Percentiles rank a stretch among this genome's conserved stretches.
These are phyloP conservation scores for Nissolia schottii DNA, from an alignment of 306 rosid genomes.

Conservation along the genomic window DNA sequence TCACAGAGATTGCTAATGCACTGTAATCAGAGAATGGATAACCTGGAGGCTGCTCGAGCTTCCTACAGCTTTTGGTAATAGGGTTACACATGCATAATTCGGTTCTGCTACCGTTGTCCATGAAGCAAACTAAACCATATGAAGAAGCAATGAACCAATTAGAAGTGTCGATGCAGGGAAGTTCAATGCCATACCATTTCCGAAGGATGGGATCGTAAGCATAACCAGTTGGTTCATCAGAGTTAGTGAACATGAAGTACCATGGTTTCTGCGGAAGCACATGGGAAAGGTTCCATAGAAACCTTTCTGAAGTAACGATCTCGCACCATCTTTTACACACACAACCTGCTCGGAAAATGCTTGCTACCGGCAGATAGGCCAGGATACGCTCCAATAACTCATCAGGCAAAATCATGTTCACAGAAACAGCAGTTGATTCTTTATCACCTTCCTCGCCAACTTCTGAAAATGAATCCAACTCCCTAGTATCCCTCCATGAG, in stretches of 20 bases:
- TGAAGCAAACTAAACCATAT: slow-evolving; percentile 77
- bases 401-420: slow-evolving; percentile 68
- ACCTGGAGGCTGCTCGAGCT: slow-evolving; percentile 73
- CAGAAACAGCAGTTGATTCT: slow-evolving; percentile 49
- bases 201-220: slow-evolving; percentile 74
- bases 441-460: slow-evolving; percentile 53
- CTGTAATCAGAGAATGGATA: slow-evolving; percentile 63
- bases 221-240: slow-evolving; percentile 66
- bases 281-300: slow-evolving; percentile 58
- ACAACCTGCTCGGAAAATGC: slow-evolving; percentile 77
- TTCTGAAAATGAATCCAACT: slow-evolving; percentile 51
- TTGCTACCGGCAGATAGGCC: slow-evolving; percentile 74
- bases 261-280: slow-evolving; percentile 74
- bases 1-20: slow-evolving; percentile 68
- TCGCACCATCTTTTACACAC: slow-evolving; percentile 87
- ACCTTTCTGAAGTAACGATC: slow-evolving; percentile 64
- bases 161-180: slow-evolving; percentile 62
- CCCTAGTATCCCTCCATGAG: slow-evolving; percentile 35
- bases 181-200: slow-evolving; percentile 85
- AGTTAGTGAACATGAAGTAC: slow-evolving; percentile 91
- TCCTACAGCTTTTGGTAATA: slow-evolving; percentile 46
- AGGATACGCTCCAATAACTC: slow-evolving; percentile 85
- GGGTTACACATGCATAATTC: slow-evolving; percentile 76
- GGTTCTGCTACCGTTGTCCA: slow-evolving; percentile 70
- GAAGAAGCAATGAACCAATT: slow-evolving; percentile 72